Conservation (phyloP, 225 moss, liverwort and hornwort genomes). For the Rhytidiadelphus loreus region DNA sequence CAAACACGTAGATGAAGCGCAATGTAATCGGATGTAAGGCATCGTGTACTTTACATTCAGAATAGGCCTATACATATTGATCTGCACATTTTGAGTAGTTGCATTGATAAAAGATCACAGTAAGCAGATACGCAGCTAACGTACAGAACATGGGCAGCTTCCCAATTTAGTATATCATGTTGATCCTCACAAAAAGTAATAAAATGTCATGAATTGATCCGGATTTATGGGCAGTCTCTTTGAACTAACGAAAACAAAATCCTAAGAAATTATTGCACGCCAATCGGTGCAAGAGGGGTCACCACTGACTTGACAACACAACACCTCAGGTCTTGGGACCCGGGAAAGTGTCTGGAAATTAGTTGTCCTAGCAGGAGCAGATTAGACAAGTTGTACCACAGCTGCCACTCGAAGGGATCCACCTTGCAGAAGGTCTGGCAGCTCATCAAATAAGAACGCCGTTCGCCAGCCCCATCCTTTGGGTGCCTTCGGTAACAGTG, state of each 20-base stretch:
- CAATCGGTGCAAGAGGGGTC: neutral
- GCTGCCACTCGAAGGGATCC: slow-evolving; percentile 45
- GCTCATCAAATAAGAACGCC: slow-evolving; percentile 40
- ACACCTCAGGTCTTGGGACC: neutral
- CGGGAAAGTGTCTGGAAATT: neutral
- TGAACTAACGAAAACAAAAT: neutral
- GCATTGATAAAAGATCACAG: neutral
- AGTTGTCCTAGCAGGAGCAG: neutral
- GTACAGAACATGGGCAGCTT: neutral
- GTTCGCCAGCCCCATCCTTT: slow-evolving; percentile 55
- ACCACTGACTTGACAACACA: neutral
- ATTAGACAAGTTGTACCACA: slow-evolving; percentile 31
- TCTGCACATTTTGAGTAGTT: neutral
- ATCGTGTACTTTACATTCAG: neutral
- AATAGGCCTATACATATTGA: neutral
- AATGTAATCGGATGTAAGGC: neutral
- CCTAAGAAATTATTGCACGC: neutral
- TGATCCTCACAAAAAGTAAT: neutral
- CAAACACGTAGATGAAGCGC: neutral
- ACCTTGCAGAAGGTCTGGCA: slow-evolving; percentile 31
- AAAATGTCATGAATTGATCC: neutral
- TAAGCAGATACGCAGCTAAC: neutral
- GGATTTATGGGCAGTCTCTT: neutral
- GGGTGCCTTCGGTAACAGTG: slow-evolving; percentile 37
- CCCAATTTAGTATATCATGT: neutral